Conservation (phyloP, 495 filamentous ascomycete species). For the Letharia lupina region DNA sequence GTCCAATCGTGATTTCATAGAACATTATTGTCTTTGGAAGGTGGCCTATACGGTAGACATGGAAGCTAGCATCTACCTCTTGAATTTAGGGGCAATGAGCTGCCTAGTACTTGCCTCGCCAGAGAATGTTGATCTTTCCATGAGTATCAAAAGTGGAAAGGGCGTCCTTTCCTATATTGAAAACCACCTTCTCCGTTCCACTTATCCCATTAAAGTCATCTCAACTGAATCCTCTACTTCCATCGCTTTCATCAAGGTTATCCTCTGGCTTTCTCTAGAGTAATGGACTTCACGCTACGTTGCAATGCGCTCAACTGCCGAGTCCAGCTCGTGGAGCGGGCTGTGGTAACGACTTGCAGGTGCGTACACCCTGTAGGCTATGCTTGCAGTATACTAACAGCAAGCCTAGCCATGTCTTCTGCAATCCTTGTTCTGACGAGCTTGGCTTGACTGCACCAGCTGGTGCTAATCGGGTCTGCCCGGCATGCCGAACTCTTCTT, state of each 20-base stretch:
- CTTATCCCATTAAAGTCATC: not conserved
- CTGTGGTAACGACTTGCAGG: constrained; percentile 91
- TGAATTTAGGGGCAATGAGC: not conserved
- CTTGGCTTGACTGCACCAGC: constrained; percentile 55
- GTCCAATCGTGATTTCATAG: not conserved
- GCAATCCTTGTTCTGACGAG: constrained; percentile 60
- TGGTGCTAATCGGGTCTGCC: constrained; percentile 55
- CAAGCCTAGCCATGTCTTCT: constrained; percentile 70
- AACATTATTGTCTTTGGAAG: not conserved
- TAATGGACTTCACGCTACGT: constrained; percentile 63
- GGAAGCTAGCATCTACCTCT: not conserved
- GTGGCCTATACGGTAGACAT: not conserved
- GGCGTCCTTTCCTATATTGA: not conserved
- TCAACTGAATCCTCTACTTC: not conserved
- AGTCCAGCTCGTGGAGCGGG: constrained; percentile 59
- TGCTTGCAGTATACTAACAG: not conserved
- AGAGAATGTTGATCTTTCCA: not conserved
- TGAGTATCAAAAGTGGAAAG: not conserved
- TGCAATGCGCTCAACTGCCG: constrained; percentile 84
- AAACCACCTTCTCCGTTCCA: not conserved
- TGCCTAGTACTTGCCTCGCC: not conserved
- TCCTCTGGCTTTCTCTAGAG: not conserved
- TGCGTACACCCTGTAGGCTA: constrained; percentile 27
- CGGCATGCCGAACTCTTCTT: constrained; percentile 69
- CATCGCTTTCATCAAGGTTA: not conserved